Evolutionary conservation across 768 basidiomycete genomes (phyloP).

Genomic region (Phanerochaete sordida): DNA sequence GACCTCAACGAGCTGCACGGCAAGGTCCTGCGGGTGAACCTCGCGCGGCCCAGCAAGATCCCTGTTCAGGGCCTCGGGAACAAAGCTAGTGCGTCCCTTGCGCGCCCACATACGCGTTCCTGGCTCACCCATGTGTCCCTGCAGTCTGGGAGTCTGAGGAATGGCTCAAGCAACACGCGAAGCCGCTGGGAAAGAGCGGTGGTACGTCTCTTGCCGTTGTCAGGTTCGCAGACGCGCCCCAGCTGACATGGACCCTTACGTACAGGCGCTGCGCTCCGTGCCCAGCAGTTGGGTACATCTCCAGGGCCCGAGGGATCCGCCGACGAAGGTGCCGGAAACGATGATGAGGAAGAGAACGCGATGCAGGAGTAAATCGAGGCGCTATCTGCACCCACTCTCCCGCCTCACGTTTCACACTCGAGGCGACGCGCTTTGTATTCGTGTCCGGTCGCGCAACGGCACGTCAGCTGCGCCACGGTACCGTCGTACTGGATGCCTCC

Average conservation of each 20-base stretch:
- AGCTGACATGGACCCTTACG: background rate
- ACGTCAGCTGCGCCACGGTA: background rate
- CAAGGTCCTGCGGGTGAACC: conserved; percentile 75
- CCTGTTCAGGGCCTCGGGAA: conserved; percentile 60
- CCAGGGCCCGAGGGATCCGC: conserved; percentile 21
- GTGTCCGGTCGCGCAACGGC: background rate
- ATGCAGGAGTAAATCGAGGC: conserved; percentile 59
- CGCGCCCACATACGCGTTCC: background rate
- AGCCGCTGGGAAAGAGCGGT: conserved; percentile 72
- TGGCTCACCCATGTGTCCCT: background rate
- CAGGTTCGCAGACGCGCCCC: background rate
- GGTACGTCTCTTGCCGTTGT: conserved; percentile 43
- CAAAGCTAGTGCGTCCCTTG: conserved; percentile 59
- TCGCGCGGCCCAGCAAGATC: conserved; percentile 80
- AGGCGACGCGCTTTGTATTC: background rate
- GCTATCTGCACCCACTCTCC: background rate
- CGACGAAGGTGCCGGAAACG: conserved; percentile 15
- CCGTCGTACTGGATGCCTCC: background rate
- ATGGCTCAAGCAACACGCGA: conserved; percentile 81
- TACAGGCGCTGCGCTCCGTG: conserved; percentile 25
- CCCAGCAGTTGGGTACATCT: conserved; percentile 20
- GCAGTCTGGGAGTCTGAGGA: conserved; percentile 96
- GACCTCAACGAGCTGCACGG: conserved; percentile 87
- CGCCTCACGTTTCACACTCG: background rate
- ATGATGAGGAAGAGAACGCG: conserved; percentile 42